A percentile compares a stretch with the other conserved stretches of the same genome.
phyloP scores from a whole-genome alignment of 2,329 filamentous ascomycete species.

The Alternaria triticina region DNA sequence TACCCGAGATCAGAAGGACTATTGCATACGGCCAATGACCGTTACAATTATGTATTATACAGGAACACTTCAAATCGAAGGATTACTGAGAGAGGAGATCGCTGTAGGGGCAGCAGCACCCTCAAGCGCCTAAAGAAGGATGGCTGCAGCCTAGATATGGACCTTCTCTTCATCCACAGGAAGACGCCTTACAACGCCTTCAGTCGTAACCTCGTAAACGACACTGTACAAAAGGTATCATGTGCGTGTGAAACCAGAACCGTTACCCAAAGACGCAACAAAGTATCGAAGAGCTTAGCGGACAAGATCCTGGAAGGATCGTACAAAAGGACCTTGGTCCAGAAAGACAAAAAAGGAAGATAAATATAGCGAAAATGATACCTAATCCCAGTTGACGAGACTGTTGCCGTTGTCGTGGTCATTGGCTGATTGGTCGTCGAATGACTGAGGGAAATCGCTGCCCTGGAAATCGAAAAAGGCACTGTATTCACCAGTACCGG shows the following conservation, averaged over 20 bases:
- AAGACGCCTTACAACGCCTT: conserved; percentile 12
- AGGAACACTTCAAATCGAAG: conserved; percentile 10
- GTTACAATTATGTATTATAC: conserved; percentile 26
- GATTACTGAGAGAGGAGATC: conserved; percentile 11
- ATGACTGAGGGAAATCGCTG: conserved; percentile 17
- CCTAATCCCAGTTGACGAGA: conserved; percentile 35
- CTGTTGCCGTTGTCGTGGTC: conserved; percentile 29
- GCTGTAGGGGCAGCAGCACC: conserved; percentile 20
- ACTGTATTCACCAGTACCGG: conserved; percentile 28
- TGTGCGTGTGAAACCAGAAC: conserved; percentile 12
- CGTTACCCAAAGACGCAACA: not conserved
- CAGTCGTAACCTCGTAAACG: conserved; percentile 18
- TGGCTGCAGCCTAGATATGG: conserved; percentile 3
- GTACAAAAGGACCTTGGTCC: not conserved
- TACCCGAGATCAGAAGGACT: not conserved
- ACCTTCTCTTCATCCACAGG: conserved; percentile 11
- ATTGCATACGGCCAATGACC: conserved; percentile 2
- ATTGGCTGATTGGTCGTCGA: conserved; percentile 23
- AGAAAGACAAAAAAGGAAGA: not conserved
- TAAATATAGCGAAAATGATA: not conserved
- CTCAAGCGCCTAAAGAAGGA: conserved; percentile 15
- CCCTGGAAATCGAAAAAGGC: conserved; percentile 31
- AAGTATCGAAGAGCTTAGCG: not conserved
- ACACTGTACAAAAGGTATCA: conserved; percentile 17
- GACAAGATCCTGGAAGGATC: not conserved